These are phyloP conservation scores for Salix koriyanagi DNA, from an alignment of 345 rosid species.

Conservation along the genomic window DNA sequence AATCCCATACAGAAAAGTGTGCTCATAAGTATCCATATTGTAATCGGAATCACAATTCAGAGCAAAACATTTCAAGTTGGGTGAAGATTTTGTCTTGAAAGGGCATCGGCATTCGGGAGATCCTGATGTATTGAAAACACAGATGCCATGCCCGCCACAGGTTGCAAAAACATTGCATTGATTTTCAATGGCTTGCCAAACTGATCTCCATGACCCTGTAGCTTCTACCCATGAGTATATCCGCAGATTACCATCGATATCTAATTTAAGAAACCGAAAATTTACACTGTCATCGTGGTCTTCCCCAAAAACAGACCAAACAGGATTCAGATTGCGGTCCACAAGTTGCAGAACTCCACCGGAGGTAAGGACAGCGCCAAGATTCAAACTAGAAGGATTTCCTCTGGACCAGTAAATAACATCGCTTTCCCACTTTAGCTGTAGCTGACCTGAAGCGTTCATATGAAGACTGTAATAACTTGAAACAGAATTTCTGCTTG, in stretches of 20 bases:
- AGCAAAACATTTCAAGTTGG: constrained; percentile 44
- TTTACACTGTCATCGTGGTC: constrained; percentile 61
- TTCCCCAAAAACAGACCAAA: constrained; percentile 61
- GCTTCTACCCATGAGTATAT: constrained; percentile 63
- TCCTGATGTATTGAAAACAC: constrained; percentile 51
- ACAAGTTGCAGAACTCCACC: constrained; percentile 55
- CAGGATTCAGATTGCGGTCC: constrained; percentile 32
- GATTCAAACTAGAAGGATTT: constrained; percentile 34
- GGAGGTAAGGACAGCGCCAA: constrained; percentile 54
- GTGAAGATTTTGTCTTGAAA: constrained; percentile 22
- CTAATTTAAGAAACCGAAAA: constrained; percentile 67
- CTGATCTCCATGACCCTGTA: constrained; percentile 56
- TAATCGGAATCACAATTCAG: constrained; percentile 40
- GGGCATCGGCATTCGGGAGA: constrained; percentile 52
- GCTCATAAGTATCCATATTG: constrained; percentile 40
- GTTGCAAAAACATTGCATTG: constrained; percentile 82
- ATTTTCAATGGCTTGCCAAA: constrained; percentile 88
- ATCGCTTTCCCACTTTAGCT: constrained; percentile 66
- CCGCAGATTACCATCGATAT: constrained; percentile 73
- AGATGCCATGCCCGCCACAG: constrained; percentile 60
- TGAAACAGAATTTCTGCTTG: constrained; percentile 49
- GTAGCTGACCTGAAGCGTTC: constrained; percentile 49
- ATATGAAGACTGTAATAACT: constrained; percentile 68
- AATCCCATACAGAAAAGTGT: constrained; percentile 53
- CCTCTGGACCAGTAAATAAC: constrained; percentile 53